Evolutionary conservation across 2,329 filamentous ascomycete genomes (phyloP).

Genomic region (Trichoderma brevicompactum): DNA sequence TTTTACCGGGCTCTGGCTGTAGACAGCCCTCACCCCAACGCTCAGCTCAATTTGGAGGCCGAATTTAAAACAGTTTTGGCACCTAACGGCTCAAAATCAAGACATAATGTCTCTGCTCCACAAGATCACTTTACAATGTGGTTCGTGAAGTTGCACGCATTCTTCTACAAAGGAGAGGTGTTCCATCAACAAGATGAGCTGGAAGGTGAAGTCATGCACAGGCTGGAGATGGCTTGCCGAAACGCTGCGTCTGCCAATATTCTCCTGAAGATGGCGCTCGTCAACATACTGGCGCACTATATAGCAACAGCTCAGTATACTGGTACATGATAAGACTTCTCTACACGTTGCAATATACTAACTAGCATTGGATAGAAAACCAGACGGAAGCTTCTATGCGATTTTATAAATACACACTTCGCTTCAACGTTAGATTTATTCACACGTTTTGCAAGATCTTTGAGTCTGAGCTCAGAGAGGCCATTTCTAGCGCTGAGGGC

Average conservation of each 20-base stretch:
- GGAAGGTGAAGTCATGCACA: constrained; percentile 82
- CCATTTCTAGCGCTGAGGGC: constrained; percentile 32
- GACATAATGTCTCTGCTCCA: constrained; percentile 52
- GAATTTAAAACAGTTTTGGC: constrained; percentile 68
- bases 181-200: constrained; percentile 73
- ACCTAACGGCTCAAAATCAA: constrained; percentile 42
- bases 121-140: constrained; percentile 72
- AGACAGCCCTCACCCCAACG: constrained; percentile 73
- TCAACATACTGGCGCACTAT: constrained; percentile 84
- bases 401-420: constrained; percentile 68
- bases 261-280: constrained; percentile 78
- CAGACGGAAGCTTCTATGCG: constrained; percentile 51
- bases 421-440: constrained; percentile 79
- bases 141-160: constrained; percentile 85
- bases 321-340: constrained; percentile 37
- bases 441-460: constrained; percentile 72
- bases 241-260: constrained; percentile 66
- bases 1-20: constrained; percentile 83
- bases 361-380: constrained; percentile 44
- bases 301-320: constrained; percentile 55
- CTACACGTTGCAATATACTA: neutral
- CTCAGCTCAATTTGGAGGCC: constrained; percentile 74
- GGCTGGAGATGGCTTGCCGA: constrained; percentile 74
- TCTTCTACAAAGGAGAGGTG: constrained; percentile 76
- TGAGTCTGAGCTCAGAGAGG: constrained; percentile 63